These are phyloP conservation scores for Polymyxa betae DNA, from an alignment of 208 protist species.

Conservation along the genomic window DNA sequence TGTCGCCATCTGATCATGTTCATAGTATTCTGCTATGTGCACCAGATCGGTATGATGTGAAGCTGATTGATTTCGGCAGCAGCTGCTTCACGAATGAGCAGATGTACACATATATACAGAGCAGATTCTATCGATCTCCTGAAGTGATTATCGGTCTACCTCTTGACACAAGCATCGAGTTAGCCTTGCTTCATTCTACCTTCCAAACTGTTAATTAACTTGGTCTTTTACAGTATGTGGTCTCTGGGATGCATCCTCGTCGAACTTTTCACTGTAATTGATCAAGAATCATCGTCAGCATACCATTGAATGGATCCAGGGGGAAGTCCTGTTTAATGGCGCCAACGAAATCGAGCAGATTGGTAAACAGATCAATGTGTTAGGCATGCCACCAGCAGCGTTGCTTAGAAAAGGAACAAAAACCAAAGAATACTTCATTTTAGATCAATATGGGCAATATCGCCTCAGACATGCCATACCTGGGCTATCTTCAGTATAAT, in stretches of 20 bases:
- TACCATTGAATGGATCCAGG: background rate
- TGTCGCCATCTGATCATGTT: background rate
- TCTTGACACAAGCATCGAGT: slow-evolving; percentile 91
- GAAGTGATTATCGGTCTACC: slow-evolving; percentile 90
- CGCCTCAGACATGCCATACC: background rate
- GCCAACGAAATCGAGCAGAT: slow-evolving; percentile 62
- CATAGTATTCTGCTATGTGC: slow-evolving; percentile 75
- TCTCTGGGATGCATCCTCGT: slow-evolving; percentile 95
- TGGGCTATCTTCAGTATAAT: background rate
- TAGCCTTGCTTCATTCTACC: background rate
- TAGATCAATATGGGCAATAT: background rate
- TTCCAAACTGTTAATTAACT: background rate
- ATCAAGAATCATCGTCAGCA: background rate
- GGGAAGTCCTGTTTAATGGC: slow-evolving; percentile 59
- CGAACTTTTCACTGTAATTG: slow-evolving; percentile 92
- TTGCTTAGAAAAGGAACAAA: slow-evolving; percentile 42
- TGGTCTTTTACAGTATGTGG: slow-evolving; percentile 84
- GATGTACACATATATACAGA: slow-evolving; percentile 89
- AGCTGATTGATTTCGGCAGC: slow-evolving; percentile 97
- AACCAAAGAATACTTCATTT: slow-evolving; percentile 35
- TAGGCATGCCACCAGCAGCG: slow-evolving; percentile 59
- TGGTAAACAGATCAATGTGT: slow-evolving; percentile 55
- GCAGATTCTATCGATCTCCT: slow-evolving; percentile 86
- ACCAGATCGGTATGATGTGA: slow-evolving; percentile 86
- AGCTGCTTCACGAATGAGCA: slow-evolving; percentile 84